phyloP scores from a whole-genome alignment of 129 eudicot species.

The Scalesia atractyloides region DNA sequence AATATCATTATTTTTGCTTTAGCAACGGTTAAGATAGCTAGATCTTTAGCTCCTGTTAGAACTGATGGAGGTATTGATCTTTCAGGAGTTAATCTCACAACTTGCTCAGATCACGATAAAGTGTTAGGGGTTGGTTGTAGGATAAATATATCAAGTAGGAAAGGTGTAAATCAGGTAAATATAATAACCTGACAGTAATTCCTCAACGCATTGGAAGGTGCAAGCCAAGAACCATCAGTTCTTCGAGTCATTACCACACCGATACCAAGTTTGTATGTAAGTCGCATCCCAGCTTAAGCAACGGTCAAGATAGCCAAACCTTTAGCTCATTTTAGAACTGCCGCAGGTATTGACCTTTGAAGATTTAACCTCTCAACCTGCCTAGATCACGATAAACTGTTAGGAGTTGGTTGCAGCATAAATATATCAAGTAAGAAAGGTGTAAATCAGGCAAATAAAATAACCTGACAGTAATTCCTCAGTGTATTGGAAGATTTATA shows the following conservation, averaged over 20 bases:
- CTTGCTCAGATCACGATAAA: no score
- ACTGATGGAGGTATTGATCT: conserved; percentile 76
- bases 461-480: conserved; percentile 79
- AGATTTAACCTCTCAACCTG: conserved; percentile 90
- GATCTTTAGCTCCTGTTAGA: conserved; percentile 86
- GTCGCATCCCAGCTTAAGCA: conserved; percentile 76
- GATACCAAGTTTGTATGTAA: conserved; percentile 87
- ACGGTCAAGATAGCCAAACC: conserved; percentile 95
- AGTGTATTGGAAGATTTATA: conserved; percentile 76
- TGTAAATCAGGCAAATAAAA: neutral
- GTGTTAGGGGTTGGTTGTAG: no score
- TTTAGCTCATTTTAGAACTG: conserved; percentile 86
- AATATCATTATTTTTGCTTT: conserved; percentile 35
- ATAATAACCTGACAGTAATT: conserved; percentile 65
- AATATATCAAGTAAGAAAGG: neutral
- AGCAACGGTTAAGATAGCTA: conserved; percentile 91
- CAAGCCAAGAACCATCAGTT: conserved; percentile 97
- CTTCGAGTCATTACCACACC: conserved; percentile 93
- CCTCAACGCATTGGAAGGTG: conserved; percentile 73
- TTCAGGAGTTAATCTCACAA: no score
- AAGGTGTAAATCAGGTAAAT: neutral
- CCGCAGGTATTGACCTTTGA: conserved; percentile 85
- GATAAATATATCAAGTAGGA: neutral
- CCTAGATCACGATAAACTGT: neutral
- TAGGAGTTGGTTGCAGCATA: neutral